Conservation (phyloP, 371 early-diverging fungal genomes). For the Dichotomocladium elegans region DNA sequence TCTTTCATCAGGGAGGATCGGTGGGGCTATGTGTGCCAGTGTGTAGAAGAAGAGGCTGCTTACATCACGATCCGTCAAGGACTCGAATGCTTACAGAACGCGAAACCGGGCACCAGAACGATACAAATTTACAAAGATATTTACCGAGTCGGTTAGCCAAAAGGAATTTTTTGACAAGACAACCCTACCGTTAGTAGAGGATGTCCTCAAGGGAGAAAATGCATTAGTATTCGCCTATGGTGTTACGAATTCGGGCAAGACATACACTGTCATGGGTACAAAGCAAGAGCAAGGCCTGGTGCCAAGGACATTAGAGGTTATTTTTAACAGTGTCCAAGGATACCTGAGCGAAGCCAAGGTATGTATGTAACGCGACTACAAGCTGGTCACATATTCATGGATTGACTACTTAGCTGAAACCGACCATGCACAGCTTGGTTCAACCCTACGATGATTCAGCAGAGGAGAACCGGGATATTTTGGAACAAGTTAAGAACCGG, state of each 20-base stretch:
- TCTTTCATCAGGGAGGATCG: not conserved
- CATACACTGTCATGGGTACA: slow-evolving; percentile 66
- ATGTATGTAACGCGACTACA: not conserved
- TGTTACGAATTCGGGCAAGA: slow-evolving; percentile 84
- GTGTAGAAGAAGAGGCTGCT: too few relatives aligned
- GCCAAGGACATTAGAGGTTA: slow-evolving; percentile 57
- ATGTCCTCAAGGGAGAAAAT: slow-evolving; percentile 57
- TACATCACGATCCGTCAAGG: slow-evolving; percentile 3
- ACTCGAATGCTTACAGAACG: slow-evolving; percentile 36
- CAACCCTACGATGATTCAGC: slow-evolving; percentile 22
- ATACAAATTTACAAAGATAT: slow-evolving; percentile 64
- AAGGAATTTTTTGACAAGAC: slow-evolving; percentile 56
- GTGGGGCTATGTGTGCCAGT: too few relatives aligned
- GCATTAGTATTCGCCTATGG: slow-evolving; percentile 72
- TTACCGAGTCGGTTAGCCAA: slow-evolving; percentile 48
- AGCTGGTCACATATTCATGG: not conserved
- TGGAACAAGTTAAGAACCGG: slow-evolving; percentile 8
- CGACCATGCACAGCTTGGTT: slow-evolving; percentile 45
- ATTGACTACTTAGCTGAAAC: slow-evolving; percentile 26
- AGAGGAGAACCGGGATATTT: slow-evolving; percentile 30
- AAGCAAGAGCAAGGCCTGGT: slow-evolving; percentile 52
- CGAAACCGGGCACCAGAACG: slow-evolving; percentile 48
- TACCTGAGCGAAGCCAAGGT: slow-evolving; percentile 32
- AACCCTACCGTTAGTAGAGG: slow-evolving; percentile 51
- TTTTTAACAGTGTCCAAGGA: slow-evolving; percentile 47